Evolutionary conservation across 2,329 filamentous ascomycete genomes (phyloP).

Genomic region (Dissoconium aciculare): DNA sequence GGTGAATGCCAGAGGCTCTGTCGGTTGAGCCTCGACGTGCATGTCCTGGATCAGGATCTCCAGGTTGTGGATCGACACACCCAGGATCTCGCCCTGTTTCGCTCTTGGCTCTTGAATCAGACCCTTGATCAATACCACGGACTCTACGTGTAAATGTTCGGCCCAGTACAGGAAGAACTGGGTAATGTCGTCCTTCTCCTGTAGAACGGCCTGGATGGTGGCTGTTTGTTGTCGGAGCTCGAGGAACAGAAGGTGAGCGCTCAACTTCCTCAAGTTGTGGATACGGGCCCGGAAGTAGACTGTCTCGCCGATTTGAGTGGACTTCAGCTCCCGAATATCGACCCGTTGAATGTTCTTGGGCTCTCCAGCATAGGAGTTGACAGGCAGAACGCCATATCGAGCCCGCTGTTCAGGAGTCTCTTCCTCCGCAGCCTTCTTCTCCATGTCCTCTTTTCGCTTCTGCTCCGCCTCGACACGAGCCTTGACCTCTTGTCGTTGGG

Average conservation of each 20-base stretch:
- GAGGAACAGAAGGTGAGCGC: conserved; percentile 68
- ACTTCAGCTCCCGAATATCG: conserved; percentile 37
- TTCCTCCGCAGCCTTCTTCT: conserved; percentile 34
- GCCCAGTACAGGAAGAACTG: conserved; percentile 75
- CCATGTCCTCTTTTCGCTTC: conserved; percentile 34
- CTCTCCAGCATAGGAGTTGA: conserved; percentile 43
- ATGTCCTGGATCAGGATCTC: conserved; percentile 58
- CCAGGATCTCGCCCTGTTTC: conserved; percentile 51
- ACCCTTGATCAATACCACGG: conserved; percentile 62
- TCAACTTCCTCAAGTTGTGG: conserved; percentile 68
- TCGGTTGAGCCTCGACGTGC: conserved; percentile 46
- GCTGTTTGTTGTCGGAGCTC: conserved; percentile 71
- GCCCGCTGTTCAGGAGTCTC: conserved; percentile 45
- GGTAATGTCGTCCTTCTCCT: conserved; percentile 46
- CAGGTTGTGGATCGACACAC: conserved; percentile 58
- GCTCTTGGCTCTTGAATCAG: conserved; percentile 55
- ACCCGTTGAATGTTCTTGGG: conserved; percentile 34
- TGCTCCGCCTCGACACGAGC: conserved; percentile 32
- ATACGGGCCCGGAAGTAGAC: conserved; percentile 57
- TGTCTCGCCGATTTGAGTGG: conserved; percentile 41
- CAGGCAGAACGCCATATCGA: conserved; percentile 42
- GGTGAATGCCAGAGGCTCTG: conserved; percentile 51
- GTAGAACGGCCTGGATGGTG: conserved; percentile 72
- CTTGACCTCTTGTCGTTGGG: conserved; percentile 29
- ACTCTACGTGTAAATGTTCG: conserved; percentile 65